Evolutionary conservation across 2,329 filamentous ascomycete species (phyloP).

Genomic region (Xylariaceae sp.): DNA sequence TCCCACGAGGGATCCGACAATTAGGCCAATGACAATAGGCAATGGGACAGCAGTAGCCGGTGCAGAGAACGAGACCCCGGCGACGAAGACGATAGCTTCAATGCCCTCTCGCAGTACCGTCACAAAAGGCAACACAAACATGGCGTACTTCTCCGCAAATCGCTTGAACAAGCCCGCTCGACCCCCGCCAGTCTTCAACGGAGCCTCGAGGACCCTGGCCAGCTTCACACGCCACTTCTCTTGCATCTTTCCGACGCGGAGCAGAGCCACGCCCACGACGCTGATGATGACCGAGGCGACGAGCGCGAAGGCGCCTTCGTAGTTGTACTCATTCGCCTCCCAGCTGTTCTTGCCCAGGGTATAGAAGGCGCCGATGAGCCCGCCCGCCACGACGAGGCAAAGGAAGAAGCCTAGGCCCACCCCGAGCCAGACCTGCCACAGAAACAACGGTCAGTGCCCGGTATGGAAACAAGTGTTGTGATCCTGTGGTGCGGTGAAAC

Average conservation of each 20-base stretch:
- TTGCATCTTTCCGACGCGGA: slow-evolving; percentile 78
- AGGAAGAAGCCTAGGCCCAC: slow-evolving; percentile 58
- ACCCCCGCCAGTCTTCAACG: slow-evolving; percentile 38
- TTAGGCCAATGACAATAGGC: slow-evolving; percentile 67
- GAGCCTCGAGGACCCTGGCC: slow-evolving; percentile 59
- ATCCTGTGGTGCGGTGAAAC: slow-evolving; percentile 1
- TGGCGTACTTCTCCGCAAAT: slow-evolving; percentile 72
- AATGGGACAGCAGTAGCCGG: slow-evolving; percentile 75
- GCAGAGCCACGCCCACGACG: slow-evolving; percentile 72
- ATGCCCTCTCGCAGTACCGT: slow-evolving; percentile 84
- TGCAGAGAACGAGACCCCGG: slow-evolving; percentile 72
- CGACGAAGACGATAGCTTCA: slow-evolving; percentile 82
- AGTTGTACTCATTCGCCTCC: slow-evolving; percentile 66
- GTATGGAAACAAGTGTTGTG: too few relatives aligned
- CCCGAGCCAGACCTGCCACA: slow-evolving; percentile 61
- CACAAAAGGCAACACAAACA: slow-evolving; percentile 83
- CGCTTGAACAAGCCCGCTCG: slow-evolving; percentile 48
- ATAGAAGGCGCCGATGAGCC: slow-evolving; percentile 71
- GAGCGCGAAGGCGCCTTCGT: slow-evolving; percentile 75
- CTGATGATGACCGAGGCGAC: slow-evolving; percentile 77
- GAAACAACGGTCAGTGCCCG: too few relatives aligned
- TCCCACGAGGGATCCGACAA: slow-evolving; percentile 63
- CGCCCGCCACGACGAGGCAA: slow-evolving; percentile 61
- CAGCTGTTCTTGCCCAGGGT: slow-evolving; percentile 64
- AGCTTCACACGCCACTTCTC: slow-evolving; percentile 87